Evolutionary conservation across 1,284 basidiomycete genomes (phyloP).

Genomic region (Cutaneotrichosporon mucoides): DNA sequence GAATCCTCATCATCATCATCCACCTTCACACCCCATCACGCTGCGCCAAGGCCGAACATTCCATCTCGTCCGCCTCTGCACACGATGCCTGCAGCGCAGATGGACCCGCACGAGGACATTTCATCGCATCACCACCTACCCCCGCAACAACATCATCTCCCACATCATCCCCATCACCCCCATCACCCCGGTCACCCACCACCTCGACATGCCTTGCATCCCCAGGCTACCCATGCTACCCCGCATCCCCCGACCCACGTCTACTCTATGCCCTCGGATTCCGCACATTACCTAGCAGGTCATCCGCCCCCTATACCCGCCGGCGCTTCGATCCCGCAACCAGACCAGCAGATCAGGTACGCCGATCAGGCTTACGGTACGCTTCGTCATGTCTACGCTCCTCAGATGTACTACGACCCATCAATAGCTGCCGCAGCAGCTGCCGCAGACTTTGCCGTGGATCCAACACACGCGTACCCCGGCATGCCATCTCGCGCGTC

Average conservation of each 20-base stretch:
- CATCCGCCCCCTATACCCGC: constrained; percentile 5
- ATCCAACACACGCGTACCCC: constrained; percentile 3
- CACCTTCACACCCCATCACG: not conserved
- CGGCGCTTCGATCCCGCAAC: not conserved
- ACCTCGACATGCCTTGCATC: constrained; percentile 5
- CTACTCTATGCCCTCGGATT: constrained; percentile 4
- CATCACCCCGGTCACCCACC: not conserved
- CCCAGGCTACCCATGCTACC: not conserved
- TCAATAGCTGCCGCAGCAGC: constrained; percentile 7
- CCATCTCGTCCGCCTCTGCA: not conserved
- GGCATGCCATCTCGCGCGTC: constrained; percentile 7
- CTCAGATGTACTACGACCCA: constrained; percentile 19
- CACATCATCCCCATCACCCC: not conserved
- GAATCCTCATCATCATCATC: not conserved
- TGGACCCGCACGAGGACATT: not conserved
- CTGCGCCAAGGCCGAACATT: not conserved
- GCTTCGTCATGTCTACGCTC: constrained; percentile 13
- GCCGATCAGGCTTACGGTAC: constrained; percentile 5
- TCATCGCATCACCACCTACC: not conserved
- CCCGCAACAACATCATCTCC: constrained; percentile 5
- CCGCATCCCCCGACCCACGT: not conserved
- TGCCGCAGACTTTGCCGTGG: constrained; percentile 4
- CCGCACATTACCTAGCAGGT: constrained; percentile 10
- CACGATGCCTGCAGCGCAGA: not conserved
- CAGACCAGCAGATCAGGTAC: constrained; percentile 13